Evolutionary conservation across 345 rosid genomes (phyloP), one percentile per base, ranked within the genome.

Genomic region (Passiflora organensis): DNA sequence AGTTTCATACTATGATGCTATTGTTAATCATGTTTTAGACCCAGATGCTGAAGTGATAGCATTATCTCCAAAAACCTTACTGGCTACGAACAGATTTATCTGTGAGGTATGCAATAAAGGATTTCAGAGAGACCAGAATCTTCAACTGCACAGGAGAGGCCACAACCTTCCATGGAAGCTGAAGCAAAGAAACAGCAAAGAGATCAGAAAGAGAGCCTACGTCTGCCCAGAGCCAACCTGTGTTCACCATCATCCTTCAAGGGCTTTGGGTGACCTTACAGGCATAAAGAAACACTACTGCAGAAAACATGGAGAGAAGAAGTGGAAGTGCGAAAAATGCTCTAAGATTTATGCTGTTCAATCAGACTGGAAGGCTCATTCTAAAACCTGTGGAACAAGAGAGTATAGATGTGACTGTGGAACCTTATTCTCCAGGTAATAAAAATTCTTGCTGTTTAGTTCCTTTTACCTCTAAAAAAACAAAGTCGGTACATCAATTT

Each of bases 31-130:
- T 69, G 12, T 63, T 67, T 32, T 66, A 90, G 97, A 90, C 74
- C 95, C 95, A 48, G 94, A 87, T 61, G 91, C 95, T 2, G 97
- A 90, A 62, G 91, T 90, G 76, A 72, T 90, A 15, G 93, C 95
- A 62, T 79, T 90, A 58, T 90, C 97, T 17, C 97, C 97, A 61
- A 81, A 66, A 63, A 58, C 97, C 13, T 78, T 90, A 54, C 50
- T 90, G 58, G 82, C 97, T 37, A 86, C 93, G 24, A 86, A 90
- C 76, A 81, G 95, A 75, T 90, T 90, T 44, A 68, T 90, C 15
- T 90, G 97, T 78, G 97, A 90, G 94, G 78, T 86, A 77, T 90
- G 97, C 61, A 90, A 81, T 76, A 90, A 86, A 69, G 90, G 97
- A 59, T 90, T 90, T 65, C 97, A 84, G 53, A 81, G 97, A 69